Conservation (phyloP, 1,284 basidiomycete genomes). For the Apiotrichum mycotoxinovorans region DNA sequence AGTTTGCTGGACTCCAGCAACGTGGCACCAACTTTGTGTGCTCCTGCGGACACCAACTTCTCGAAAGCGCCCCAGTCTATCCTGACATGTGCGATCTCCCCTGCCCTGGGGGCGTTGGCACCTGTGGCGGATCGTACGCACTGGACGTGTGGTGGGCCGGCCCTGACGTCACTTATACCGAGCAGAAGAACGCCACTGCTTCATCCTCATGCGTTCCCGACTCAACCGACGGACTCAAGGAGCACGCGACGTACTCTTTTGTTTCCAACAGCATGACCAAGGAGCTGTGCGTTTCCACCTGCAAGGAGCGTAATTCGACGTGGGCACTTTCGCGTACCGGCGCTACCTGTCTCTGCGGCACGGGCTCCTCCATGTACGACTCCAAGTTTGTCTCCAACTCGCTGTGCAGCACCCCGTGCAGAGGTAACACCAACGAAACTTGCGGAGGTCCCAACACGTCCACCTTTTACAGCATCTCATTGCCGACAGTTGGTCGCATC, state of each 20-base stretch:
- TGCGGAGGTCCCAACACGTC: conserved; percentile 8
- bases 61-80: conserved; percentile 13
- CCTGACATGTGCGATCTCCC: conserved; percentile 25
- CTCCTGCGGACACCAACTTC: conserved; percentile 25
- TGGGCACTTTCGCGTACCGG: neutral
- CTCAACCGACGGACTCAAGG: conserved; percentile 21
- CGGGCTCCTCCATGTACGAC: neutral
- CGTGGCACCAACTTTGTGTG: conserved; percentile 13
- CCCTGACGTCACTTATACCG: neutral
- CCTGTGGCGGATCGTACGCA: conserved; percentile 25
- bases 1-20: conserved; percentile 6
- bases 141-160: neutral
- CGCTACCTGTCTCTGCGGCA: conserved; percentile 6
- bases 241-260: conserved; percentile 14
- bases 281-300: conserved; percentile 19
- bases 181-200: no score
- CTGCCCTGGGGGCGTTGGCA: conserved; percentile 35
- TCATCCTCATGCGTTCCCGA: conserved; percentile 29
- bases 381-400: conserved; percentile 5
- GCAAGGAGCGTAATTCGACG: conserved; percentile 6
- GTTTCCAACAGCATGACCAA: conserved; percentile 22
- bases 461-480: neutral
- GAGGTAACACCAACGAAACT: conserved; percentile 14
- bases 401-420: conserved; percentile 11
- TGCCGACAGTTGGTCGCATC: neutral